Conservation (phyloP, 2,329 filamentous ascomycete genomes). For the Ascochyta pisi region DNA sequence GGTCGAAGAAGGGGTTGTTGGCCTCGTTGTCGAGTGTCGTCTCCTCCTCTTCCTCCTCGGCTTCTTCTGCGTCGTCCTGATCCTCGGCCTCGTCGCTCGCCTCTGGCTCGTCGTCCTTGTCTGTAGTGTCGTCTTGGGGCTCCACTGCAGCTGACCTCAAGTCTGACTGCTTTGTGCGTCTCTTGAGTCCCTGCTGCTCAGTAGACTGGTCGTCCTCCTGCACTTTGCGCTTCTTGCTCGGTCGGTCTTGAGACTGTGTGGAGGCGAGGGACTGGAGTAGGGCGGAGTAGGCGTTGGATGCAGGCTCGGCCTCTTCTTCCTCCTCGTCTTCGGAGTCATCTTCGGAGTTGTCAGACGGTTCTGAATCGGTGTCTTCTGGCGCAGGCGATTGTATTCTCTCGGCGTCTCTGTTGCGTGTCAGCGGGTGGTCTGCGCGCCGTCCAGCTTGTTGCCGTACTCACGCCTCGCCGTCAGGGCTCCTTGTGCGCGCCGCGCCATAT, state of each 20-base stretch:
- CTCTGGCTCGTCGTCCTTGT: slow-evolving; percentile 18
- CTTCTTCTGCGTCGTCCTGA: slow-evolving; percentile 24
- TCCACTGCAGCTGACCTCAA: neutral
- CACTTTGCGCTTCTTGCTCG: slow-evolving; percentile 62
- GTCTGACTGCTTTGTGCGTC: slow-evolving; percentile 7
- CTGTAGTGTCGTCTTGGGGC: slow-evolving; percentile 1
- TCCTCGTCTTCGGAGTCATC: slow-evolving; percentile 37
- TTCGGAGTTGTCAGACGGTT: slow-evolving; percentile 36
- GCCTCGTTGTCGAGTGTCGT: slow-evolving; percentile 54
- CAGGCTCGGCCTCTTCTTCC: slow-evolving; percentile 33
- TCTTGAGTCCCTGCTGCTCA: neutral
- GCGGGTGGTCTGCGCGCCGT: slow-evolving; percentile 3
- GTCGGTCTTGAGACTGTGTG: slow-evolving; percentile 53
- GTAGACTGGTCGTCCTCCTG: slow-evolving; percentile 27
- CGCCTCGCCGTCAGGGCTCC: slow-evolving; percentile 39
- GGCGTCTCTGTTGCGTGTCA: slow-evolving; percentile 26
- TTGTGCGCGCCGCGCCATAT: slow-evolving; percentile 37
- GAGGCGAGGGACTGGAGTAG: slow-evolving; percentile 61
- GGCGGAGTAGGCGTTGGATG: slow-evolving; percentile 59
- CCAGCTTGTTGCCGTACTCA: slow-evolving; percentile 31
- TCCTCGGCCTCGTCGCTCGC: slow-evolving; percentile 16
- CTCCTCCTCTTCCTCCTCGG: slow-evolving; percentile 27
- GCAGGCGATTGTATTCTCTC: slow-evolving; percentile 29
- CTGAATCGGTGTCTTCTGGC: slow-evolving; percentile 29
- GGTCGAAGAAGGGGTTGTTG: slow-evolving; percentile 70